Base-by-base conservation (phyloP, 2,329 filamentous ascomycete species). In the Penicillium brasilianum region DNA sequence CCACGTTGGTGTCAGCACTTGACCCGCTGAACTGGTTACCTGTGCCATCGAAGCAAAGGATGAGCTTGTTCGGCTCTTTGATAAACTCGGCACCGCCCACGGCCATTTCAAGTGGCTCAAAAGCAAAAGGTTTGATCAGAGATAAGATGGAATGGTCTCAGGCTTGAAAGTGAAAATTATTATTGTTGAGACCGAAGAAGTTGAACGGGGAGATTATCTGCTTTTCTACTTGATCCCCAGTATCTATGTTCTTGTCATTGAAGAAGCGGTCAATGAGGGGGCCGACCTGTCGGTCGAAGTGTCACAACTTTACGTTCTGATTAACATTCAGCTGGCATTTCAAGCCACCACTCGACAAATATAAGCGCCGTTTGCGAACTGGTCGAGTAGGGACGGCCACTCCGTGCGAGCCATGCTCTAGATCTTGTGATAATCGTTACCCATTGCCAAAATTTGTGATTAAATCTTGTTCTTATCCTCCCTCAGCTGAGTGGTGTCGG, bases 31-130 rank as follows among this genome's bases (percentile, higher is more conserved):
- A 46, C 14, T 25, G 20, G 43, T 46, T 46, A 16, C 43, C 43
- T 4, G 43, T 46, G 8, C 43, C 43, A n/a, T 46, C 43, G 22
- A 46, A 46, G 43, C 43, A 46, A 28, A 46, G 43, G 22, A 46
- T 46, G 43, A 46, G 22, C 43, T 46, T 46, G 22, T 46, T 46
- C 14, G 43, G 43, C 43, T 46, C 43, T 28, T 46, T 46, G 22
- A 46, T 22, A 14, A 16, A 46, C 43, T 46, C 43, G 13, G 20
- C 25, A 8, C 43, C 43, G 16, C 4, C 13, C 16, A 46, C 43
- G 3, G 43, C 43, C 43, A 28, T 55, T 32, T 44, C 46, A 5
- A 6, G 25, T n/a, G 20, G 6, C 9, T 16, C 11, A 10, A 25
- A 20, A 22, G 20, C 7, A 44, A 13, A 16, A 44, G n/a, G 10